phyloP scores from a whole-genome alignment of 139 green algal genomes.

The Pleodorina starrii region DNA sequence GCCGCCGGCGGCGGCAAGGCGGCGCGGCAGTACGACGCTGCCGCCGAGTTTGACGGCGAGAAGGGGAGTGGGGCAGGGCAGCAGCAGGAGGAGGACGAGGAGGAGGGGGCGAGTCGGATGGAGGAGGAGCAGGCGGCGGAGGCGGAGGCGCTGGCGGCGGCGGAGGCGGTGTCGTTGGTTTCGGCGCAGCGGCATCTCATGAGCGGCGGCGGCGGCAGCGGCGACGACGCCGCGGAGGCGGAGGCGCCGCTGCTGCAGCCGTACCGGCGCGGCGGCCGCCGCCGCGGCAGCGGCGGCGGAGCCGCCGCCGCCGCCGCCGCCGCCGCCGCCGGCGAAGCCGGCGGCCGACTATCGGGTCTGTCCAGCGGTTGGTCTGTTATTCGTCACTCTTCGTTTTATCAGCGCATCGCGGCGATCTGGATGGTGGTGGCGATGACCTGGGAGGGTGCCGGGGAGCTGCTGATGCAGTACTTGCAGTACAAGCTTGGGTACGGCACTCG shows the following conservation, averaged over 20 bases:
- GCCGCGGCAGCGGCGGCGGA: background rate
- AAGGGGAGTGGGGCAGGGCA: background rate
- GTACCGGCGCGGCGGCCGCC: background rate
- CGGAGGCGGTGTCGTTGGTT: background rate
- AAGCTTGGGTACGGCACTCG: constrained; percentile 77
- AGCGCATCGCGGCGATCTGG: constrained; percentile 54
- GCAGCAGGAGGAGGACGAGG: background rate
- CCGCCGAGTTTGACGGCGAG: background rate
- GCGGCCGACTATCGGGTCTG: background rate
- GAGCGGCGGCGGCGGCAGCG: background rate
- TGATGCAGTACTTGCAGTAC: constrained; percentile 90
- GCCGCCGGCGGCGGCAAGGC: background rate
- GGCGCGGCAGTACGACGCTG: background rate
- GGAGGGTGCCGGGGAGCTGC: constrained; percentile 70
- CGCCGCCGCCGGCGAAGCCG: background rate
- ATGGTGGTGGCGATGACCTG: constrained; percentile 51
- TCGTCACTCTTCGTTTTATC: constrained; percentile 42
- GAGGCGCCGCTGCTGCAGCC: background rate
- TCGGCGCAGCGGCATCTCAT: constrained; percentile 9
- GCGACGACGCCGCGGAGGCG: background rate
- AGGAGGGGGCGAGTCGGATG: background rate
- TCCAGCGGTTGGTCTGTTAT: constrained; percentile 49
- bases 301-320: background rate
- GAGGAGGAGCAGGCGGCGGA: background rate
- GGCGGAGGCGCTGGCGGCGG: constrained; percentile 13